phyloP scores from a whole-genome alignment of 352 stramenopile genomes.

The Globisporangium abappressorium region DNA sequence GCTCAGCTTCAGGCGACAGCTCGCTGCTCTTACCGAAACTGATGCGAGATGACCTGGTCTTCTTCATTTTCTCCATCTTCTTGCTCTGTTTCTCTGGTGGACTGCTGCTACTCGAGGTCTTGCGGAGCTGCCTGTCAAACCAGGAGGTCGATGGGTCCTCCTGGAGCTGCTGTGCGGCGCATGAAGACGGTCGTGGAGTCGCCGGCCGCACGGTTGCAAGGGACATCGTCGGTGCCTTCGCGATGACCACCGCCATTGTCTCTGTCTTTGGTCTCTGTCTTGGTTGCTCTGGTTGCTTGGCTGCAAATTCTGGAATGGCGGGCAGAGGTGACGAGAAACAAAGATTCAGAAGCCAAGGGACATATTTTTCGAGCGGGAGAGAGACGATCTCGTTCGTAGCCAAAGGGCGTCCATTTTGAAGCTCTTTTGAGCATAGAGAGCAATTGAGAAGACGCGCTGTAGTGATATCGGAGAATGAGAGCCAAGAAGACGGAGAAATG shows the following conservation, averaged over 20 bases:
- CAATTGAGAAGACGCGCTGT: not conserved
- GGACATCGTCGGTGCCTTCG: not conserved
- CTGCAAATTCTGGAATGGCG: not conserved
- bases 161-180: not conserved
- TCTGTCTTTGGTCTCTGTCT: not conserved
- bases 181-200: slow-evolving; percentile 6
- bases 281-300: not conserved
- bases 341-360: not conserved
- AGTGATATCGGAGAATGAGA: not conserved
- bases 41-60: not conserved
- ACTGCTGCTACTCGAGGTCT: not conserved
- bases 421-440: not conserved
- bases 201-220: not conserved
- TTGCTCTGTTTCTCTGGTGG: not conserved
- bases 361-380: slow-evolving; percentile 1
- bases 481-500: not conserved
- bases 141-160: not conserved
- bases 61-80: not conserved
- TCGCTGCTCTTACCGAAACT: not conserved
- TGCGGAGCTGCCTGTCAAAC: not conserved
- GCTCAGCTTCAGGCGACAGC: slow-evolving; percentile 12
- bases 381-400: not conserved
- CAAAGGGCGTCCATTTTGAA: not conserved
- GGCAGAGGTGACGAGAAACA: not conserved
- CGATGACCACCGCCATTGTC: not conserved